Evolutionary conservation across 2,329 filamentous ascomycete genomes (phyloP), one percentile per base, ranked within the genome.

Genomic region (Ustilaginoidea virens): DNA sequence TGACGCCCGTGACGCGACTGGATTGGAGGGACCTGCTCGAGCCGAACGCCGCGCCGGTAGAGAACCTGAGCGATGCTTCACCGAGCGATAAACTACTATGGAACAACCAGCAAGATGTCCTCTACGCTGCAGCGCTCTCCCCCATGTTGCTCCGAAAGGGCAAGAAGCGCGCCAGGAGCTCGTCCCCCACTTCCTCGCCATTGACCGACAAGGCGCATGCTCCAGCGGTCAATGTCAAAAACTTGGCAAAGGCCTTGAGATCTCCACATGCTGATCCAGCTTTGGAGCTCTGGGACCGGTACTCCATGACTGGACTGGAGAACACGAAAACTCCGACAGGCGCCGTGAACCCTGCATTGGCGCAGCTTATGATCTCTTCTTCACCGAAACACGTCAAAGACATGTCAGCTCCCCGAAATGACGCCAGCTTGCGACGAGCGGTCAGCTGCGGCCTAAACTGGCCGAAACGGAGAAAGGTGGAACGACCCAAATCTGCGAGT

Each of bases 261-360:
- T 78, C 76, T 1, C 74, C 75, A 9, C 69, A 77, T 37, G 66
- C 73, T 18, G 79, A 86, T 42, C 76, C 80, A 21, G 78, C 77
- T 3, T 53, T 76, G 18, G 78, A 86, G 37, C 53, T 86, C 2
- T 87, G 80, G 80, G 80, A 79, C 40, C 72, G 77, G 29, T 83
- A 81, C 45, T 68, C 77, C 21, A 52, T 71, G 11, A 50, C 45
- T 21, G 46, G 30, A 55, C 35, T 38, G 16, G 61, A 43, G 56
- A 63, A 36, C 50, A 53, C 30, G 47, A 58, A 10, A 51, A 61
- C 36, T 39, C 52, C 29, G 50, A 52, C 25, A 1, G 66, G 66
- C 13, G 49, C 62, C 24, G 50, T 58, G 23, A 73, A 71, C 39
- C 69, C 69, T 22, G 56, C 65, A 11, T 57, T 81, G 15, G 67